Evolutionary conservation across 192 early-diverging fungal species (phyloP).

Genomic region (Backusella australiensis): DNA sequence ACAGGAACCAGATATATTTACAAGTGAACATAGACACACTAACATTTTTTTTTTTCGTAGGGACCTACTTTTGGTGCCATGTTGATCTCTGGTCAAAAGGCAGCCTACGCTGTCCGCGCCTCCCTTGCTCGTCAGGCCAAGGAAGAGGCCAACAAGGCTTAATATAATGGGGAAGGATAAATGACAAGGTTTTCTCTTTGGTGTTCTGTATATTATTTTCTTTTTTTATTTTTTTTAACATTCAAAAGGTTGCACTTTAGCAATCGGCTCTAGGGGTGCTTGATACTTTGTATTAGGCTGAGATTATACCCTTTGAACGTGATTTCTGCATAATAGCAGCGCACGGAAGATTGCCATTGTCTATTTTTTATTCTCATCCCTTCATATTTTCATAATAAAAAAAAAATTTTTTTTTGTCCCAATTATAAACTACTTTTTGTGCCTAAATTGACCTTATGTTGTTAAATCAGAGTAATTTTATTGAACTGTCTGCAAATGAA

Average conservation of each 20-base stretch:
- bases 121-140: slow-evolving; percentile 39
- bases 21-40: background rate
- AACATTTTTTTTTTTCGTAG: slow-evolving; percentile 28
- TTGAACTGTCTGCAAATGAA: too few relatives aligned
- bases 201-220: slow-evolving; percentile 16
- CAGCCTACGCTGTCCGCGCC: slow-evolving; percentile 57
- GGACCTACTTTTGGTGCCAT: slow-evolving; percentile 56
- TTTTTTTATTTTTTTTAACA: background rate
- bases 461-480: too few relatives aligned
- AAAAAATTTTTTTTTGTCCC: background rate
- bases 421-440: background rate
- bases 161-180: background rate
- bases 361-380: slow-evolving; percentile 17
- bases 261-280: slow-evolving; percentile 48
- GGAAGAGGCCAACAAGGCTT: slow-evolving; percentile 14
- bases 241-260: background rate
- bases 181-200: slow-evolving; percentile 1
- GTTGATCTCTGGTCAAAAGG: slow-evolving; percentile 68
- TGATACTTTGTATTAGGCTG: slow-evolving; percentile 35
- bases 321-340: slow-evolving; percentile 28
- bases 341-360: slow-evolving; percentile 20
- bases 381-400: background rate
- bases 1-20: background rate
- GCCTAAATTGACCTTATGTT: too few relatives aligned
- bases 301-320: slow-evolving; percentile 33